Evolutionary conservation across 352 stramenopile genomes (phyloP).

Genomic region (Phytophthora hybrid): DNA sequence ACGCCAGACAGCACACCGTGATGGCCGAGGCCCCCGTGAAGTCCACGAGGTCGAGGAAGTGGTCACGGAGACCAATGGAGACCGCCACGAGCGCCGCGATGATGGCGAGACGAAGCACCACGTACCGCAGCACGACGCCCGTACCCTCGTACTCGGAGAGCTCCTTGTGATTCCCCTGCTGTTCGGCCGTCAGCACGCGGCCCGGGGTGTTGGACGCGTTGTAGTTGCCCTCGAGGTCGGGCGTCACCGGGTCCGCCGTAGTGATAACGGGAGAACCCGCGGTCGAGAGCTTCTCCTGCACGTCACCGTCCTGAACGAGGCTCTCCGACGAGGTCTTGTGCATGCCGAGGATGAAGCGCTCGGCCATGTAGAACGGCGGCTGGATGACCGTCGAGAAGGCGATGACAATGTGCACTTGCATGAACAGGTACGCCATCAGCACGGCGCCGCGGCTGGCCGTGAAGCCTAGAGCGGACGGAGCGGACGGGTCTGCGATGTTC

Average conservation of each 20-base stretch:
- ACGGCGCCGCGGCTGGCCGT: slow-evolving; percentile 33
- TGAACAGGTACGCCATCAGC: slow-evolving; percentile 43
- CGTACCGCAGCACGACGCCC: slow-evolving; percentile 32
- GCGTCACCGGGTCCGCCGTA: slow-evolving; percentile 8
- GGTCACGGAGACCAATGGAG: slow-evolving; percentile 36
- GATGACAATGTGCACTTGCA: slow-evolving; percentile 51
- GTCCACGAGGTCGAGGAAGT: slow-evolving; percentile 52
- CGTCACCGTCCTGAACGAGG: slow-evolving; percentile 1
- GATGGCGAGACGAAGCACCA: slow-evolving; percentile 40
- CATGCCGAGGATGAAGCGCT: slow-evolving; percentile 51
- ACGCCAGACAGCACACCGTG: slow-evolving; percentile 48
- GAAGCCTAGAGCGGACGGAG: slow-evolving; percentile 35
- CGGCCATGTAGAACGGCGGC: slow-evolving; percentile 49
- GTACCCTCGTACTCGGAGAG: slow-evolving; percentile 29
- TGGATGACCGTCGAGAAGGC: slow-evolving; percentile 51
- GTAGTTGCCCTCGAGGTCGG: slow-evolving; percentile 43
- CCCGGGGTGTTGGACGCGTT: slow-evolving; percentile 19
- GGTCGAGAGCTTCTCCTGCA: slow-evolving; percentile 37
- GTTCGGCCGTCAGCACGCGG: slow-evolving; percentile 2
- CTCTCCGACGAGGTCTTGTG: slow-evolving; percentile 31
- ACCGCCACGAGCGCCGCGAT: slow-evolving; percentile 30
- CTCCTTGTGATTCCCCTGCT: slow-evolving; percentile 28
- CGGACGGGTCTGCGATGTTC: slow-evolving; percentile 29
- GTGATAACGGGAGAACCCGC: slow-evolving; percentile 21
- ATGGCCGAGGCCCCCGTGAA: slow-evolving; percentile 53